Evolutionary conservation across 768 basidiomycete genomes (phyloP).

Genomic region (Boletus reticulatus): DNA sequence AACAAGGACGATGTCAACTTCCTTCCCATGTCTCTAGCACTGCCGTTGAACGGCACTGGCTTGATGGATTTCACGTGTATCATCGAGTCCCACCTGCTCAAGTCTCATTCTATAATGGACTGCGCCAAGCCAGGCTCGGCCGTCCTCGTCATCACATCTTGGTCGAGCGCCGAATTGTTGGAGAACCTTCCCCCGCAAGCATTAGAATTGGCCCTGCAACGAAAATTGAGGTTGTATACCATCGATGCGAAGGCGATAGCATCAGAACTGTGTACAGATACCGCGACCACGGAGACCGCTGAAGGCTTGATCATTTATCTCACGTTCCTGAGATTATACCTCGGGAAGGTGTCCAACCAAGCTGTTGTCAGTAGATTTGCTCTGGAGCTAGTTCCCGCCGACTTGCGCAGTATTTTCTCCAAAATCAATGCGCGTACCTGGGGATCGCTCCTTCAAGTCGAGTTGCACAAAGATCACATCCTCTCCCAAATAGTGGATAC

Average conservation of each 20-base stretch:
- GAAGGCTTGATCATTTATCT: constrained; percentile 67
- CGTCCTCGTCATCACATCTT: constrained; percentile 72
- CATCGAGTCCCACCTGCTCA: constrained; percentile 74
- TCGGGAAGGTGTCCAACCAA: constrained; percentile 62
- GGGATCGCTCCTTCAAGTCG: constrained; percentile 61
- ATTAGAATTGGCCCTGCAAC: constrained; percentile 44
- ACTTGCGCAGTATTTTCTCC: constrained; percentile 43
- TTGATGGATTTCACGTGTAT: constrained; percentile 70
- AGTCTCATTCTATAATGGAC: constrained; percentile 69
- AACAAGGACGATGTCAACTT: constrained; percentile 36
- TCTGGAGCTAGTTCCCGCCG: constrained; percentile 42
- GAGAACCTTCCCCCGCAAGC: constrained; percentile 57
- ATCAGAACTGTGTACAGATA: constrained; percentile 26
- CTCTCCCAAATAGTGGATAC: constrained; percentile 17
- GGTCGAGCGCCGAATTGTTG: constrained; percentile 72
- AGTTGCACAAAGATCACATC: constrained; percentile 31
- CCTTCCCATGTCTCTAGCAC: constrained; percentile 51
- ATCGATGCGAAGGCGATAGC: constrained; percentile 59
- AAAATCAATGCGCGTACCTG: constrained; percentile 62
- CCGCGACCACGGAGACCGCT: constrained; percentile 38
- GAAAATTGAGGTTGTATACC: constrained; percentile 54
- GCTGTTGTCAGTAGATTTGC: constrained; percentile 51
- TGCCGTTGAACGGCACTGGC: constrained; percentile 57
- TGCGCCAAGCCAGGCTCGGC: constrained; percentile 65
- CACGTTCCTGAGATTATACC: constrained; percentile 82